A percentile compares a stretch with the other conserved stretches of the same genome.
Evolutionary conservation across 805 yeast genomes (phyloP).

Genomic region (Zygosaccharomyces bisporus): DNA sequence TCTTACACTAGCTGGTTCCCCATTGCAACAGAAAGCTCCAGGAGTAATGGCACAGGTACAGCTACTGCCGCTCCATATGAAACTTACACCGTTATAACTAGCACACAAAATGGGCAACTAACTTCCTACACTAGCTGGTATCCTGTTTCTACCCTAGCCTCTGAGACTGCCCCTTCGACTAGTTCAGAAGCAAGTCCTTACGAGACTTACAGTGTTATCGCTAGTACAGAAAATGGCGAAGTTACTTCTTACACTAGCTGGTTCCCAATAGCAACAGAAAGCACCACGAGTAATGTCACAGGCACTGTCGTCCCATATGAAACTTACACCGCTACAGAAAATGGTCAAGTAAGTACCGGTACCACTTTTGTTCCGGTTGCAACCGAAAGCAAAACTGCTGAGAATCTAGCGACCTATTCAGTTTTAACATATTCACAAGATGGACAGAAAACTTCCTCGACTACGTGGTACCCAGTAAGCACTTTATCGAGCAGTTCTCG

Average conservation of each 20-base stretch:
- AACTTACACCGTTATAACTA: conserved; percentile 19
- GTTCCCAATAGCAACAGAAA: conserved; percentile 9
- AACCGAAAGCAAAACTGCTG: background rate
- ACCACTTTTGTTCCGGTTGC: conserved; percentile 29
- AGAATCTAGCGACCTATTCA: background rate
- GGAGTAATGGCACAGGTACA: background rate
- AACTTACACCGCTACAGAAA: background rate
- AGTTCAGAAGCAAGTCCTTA: background rate
- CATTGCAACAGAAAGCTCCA: conserved; percentile 6
- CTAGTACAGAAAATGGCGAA: conserved; percentile 16
- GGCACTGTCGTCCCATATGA: background rate
- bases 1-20: conserved; percentile 5
- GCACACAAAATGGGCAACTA: conserved; percentile 16
- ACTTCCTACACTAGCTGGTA: conserved; percentile 19
- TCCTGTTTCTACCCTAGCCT: conserved; percentile 15
- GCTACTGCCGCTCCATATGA: conserved; percentile 1
- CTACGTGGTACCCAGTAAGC: conserved; percentile 1
- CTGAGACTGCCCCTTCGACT: conserved; percentile 16
- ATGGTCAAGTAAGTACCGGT: conserved; percentile 18
- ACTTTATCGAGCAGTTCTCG: background rate
- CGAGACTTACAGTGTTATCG: conserved; percentile 18
- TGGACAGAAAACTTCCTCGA: background rate
- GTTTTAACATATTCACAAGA: conserved; percentile 3
- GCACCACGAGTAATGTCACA: background rate
- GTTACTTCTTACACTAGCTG: conserved; percentile 1